Evolutionary conservation across 139 green algal species (phyloP).

Genomic region (Tetradesmus lagerheimii): DNA sequence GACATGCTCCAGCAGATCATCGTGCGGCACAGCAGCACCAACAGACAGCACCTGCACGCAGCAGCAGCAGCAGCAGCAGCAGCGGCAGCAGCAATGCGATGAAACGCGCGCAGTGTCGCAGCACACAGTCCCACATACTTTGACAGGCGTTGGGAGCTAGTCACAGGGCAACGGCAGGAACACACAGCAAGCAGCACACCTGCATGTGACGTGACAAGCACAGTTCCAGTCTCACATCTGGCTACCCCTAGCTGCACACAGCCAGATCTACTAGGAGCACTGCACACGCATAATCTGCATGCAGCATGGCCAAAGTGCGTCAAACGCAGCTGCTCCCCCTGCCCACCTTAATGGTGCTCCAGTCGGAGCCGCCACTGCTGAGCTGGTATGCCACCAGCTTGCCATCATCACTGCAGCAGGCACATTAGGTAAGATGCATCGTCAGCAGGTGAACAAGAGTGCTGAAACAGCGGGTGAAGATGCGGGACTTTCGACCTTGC

Average conservation of each 20-base stretch:
- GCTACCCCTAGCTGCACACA: too few relatives aligned
- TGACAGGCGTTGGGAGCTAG: too few relatives aligned
- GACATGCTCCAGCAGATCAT: constrained; percentile 85
- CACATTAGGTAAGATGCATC: too few relatives aligned
- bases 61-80: constrained; percentile 19
- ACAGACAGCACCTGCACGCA: constrained; percentile 67
- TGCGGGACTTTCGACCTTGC: too few relatives aligned
- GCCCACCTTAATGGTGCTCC: constrained; percentile 72
- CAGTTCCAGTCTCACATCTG: too few relatives aligned
- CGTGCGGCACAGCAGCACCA: constrained; percentile 58
- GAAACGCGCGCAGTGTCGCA: too few relatives aligned
- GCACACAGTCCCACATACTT: background rate
- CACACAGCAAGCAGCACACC: background rate
- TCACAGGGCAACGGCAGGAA: background rate
- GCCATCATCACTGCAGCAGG: constrained; percentile 70
- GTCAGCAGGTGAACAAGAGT: too few relatives aligned
- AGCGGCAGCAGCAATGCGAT: background rate
- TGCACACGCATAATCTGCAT: background rate
- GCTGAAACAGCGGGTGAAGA: too few relatives aligned
- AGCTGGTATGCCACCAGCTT: constrained; percentile 80
- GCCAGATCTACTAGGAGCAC: background rate
- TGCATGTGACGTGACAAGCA: background rate
- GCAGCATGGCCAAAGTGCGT: too few relatives aligned
- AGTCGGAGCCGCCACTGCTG: constrained; percentile 83
- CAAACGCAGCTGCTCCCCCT: background rate